Conservation (phyloP, 441 rosid species). For the Brassica balearica region DNA sequence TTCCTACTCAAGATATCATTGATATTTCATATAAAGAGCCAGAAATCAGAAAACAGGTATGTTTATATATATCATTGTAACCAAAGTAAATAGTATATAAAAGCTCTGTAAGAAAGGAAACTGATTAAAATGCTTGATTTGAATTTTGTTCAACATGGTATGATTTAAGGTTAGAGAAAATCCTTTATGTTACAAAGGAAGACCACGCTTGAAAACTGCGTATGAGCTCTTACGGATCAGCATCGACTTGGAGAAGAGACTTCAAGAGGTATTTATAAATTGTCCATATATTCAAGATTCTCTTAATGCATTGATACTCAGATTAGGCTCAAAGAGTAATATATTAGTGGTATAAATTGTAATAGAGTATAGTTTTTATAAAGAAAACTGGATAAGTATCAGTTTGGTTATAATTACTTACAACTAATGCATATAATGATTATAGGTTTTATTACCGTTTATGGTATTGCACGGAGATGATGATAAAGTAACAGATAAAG, state of each 20-base stretch:
- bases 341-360: conserved; percentile 8
- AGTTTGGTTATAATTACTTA: not conserved
- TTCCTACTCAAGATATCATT: conserved; percentile 69
- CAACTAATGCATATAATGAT: not conserved
- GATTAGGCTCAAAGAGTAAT: not conserved
- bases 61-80: not conserved
- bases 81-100: not conserved
- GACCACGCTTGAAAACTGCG: conserved; percentile 75
- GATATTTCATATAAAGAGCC: conserved; percentile 73
- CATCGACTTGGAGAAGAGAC: conserved; percentile 60
- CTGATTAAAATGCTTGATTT: conserved; percentile 10
- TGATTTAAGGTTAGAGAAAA: conserved; percentile 64
- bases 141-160: conserved; percentile 6
- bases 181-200: conserved; percentile 74
- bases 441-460: conserved; percentile 76
- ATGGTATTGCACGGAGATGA: conserved; percentile 79
- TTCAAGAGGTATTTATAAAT: conserved; percentile 53
- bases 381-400: not conserved
- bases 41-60: conserved; percentile 68
- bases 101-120: conserved; percentile 6
- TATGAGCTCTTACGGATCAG: conserved; percentile 61
- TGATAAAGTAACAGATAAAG: conserved; percentile 77
- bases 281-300: not conserved
- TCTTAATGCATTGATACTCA: not conserved
- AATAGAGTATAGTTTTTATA: not conserved